A percentile compares a stretch with the other conserved stretches of the same genome.
Conservation (phyloP, 2,329 filamentous ascomycete species). For the Cordyceps tenuipes region DNA sequence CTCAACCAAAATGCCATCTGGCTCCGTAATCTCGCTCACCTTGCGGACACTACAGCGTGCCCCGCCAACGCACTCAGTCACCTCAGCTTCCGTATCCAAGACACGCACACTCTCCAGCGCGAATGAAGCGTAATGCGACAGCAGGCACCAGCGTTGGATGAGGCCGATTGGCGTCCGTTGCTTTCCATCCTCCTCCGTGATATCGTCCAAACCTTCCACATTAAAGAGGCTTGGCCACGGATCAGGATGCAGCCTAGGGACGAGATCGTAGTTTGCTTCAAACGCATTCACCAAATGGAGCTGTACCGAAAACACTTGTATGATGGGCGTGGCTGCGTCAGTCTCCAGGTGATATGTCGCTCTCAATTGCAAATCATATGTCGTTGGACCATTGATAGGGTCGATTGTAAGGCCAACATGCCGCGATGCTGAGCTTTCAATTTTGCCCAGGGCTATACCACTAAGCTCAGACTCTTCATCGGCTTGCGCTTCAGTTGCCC, state of each 20-base stretch:
- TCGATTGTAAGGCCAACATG: conserved; percentile 40
- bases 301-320: conserved; percentile 60
- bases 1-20: conserved; percentile 41
- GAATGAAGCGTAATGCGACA: conserved; percentile 68
- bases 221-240: conserved; percentile 86
- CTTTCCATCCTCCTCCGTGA: conserved; percentile 24
- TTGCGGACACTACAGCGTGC: conserved; percentile 48
- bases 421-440: conserved; percentile 37
- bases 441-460: conserved; percentile 36
- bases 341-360: conserved; percentile 71
- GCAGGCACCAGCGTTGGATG: conserved; percentile 71
- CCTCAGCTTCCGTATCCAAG: conserved; percentile 50
- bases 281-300: conserved; percentile 75
- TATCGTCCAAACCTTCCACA: conserved; percentile 38
- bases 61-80: conserved; percentile 53
- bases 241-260: conserved; percentile 66
- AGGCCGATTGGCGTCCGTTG: conserved; percentile 46
- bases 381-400: conserved; percentile 41
- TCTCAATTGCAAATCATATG: conserved; percentile 62
- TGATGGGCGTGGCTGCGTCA: conserved; percentile 72
- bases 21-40: conserved; percentile 26
- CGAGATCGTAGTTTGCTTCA: conserved; percentile 83
- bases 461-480: conserved; percentile 36
- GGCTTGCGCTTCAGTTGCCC: conserved; percentile 23
- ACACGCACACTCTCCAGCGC: conserved; percentile 63